Base-by-base conservation (phyloP, 2,329 filamentous ascomycete genomes). In the Aspergillus sp. region DNA sequence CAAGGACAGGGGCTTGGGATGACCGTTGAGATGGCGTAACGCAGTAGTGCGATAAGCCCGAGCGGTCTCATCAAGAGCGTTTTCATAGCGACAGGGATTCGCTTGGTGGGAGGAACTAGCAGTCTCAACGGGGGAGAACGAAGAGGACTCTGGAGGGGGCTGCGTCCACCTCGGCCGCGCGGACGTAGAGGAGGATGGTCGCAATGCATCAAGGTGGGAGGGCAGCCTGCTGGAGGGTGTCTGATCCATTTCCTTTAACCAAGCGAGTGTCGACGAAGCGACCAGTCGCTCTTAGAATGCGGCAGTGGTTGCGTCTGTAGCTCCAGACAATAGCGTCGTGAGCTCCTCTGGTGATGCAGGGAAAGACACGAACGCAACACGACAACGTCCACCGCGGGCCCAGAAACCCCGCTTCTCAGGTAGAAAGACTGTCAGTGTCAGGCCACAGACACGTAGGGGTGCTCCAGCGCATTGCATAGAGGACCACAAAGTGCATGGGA, bases 21-120 rank as follows among this genome's bases (percentile, higher is more conserved):
- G 64, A 47, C 66, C 64, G 64, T 71, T 69, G 39, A 70, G 53
- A 60, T 76, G 74, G 56, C 69, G 70, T 34, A 73, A 58, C 32
- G 71, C 60, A 50, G 67, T 68, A 18, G 70, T 66, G 43, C 69
- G 67, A 60, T 71, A 65, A 49, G 67, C 64, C 45, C 66, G 66
- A 48, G 68, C 64, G 39, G 72, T 62, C 41, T 74, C 70, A 59
- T 72, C 69, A 51, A 70, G 57, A 43, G 67, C 48, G 26, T 57
- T 55, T 24, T 69, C 66, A 58, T 67, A 61, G 53, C 62, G 64
- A 52, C 61, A 69, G 51, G 66, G 59, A 54, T 56, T 61, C 52
- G 65, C 51, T 39, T 66, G 62, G 52, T 64, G 62, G 20, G 64
- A 62, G 53, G 65, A 64, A 45, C 61, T 57, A 36, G 63, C 59